Evolutionary conservation across 225 moss, liverwort and hornwort genomes (phyloP).

Genomic region (Climacium dendroides): DNA sequence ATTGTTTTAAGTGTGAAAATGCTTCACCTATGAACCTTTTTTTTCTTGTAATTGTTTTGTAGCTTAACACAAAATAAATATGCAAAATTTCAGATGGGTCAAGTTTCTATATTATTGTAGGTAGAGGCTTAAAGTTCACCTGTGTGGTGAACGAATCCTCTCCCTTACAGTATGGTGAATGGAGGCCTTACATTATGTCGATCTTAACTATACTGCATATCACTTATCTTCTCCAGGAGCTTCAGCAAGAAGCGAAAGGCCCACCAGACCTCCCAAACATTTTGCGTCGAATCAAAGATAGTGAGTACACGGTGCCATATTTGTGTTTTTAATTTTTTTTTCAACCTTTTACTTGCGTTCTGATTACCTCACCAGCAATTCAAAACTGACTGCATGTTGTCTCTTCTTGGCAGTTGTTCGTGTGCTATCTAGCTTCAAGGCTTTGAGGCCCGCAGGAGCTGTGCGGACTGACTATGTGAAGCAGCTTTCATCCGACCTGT

Average conservation of each 20-base stretch:
- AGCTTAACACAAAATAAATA: neutral
- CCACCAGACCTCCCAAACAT: slow-evolving; percentile 79
- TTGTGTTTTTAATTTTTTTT: neutral
- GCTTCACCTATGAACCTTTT: neutral
- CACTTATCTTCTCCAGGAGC: slow-evolving; percentile 29
- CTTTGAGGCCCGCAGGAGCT: slow-evolving; percentile 56
- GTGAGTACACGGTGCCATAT: slow-evolving; percentile 9
- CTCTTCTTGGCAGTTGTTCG: slow-evolving; percentile 59
- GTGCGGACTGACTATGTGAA: slow-evolving; percentile 67
- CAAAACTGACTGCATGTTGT: neutral
- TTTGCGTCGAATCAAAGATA: slow-evolving; percentile 76
- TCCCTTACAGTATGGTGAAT: neutral
- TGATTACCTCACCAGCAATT: neutral
- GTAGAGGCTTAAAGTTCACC: neutral
- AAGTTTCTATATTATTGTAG: neutral
- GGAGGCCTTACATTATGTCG: neutral
- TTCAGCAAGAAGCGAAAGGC: slow-evolving; percentile 54
- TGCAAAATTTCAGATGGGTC: neutral
- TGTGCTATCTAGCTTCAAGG: slow-evolving; percentile 81
- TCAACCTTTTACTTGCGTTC: neutral
- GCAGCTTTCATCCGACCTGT: slow-evolving; percentile 71
- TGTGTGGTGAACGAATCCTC: neutral
- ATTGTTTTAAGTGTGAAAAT: neutral
- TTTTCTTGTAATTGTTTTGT: neutral
- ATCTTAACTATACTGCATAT: neutral